phyloP scores from a whole-genome alignment of 2,329 filamentous ascomycete species.

The Claviceps sp. region DNA sequence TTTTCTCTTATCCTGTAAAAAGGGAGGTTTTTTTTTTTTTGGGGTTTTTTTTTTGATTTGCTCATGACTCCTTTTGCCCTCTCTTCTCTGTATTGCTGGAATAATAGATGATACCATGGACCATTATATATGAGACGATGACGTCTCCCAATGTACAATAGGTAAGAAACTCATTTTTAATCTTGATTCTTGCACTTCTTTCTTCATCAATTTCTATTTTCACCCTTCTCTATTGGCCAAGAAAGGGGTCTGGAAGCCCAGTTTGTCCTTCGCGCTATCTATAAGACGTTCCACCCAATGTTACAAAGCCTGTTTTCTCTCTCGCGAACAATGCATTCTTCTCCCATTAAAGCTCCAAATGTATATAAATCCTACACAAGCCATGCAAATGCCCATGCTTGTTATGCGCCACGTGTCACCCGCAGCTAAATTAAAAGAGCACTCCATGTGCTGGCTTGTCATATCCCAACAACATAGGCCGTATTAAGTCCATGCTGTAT shows the following conservation, averaged over 20 bases:
- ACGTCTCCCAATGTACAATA: not conserved
- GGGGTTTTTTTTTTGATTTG: too few species aligned
- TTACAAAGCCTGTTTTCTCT: not conserved
- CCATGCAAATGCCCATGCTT: not conserved
- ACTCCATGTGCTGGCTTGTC: not conserved
- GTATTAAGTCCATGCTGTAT: constrained; percentile 4
- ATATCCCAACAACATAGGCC: constrained; percentile 3
- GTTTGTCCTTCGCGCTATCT: constrained; percentile 1
- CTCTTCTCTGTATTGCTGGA: not conserved
- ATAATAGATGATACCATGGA: constrained; percentile 4
- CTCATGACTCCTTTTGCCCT: not conserved
- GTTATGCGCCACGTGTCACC: not conserved
- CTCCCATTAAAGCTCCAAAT: not conserved
- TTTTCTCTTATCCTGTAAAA: not conserved
- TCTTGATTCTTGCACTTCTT: not conserved
- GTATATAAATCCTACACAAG: constrained; percentile 7
- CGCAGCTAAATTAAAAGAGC: constrained; percentile 6
- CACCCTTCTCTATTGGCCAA: not conserved
- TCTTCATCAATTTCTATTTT: not conserved
- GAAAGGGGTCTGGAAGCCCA: not conserved
- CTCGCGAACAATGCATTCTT: not conserved
- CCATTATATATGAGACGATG: too few species aligned
- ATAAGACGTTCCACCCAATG: constrained; percentile 1
- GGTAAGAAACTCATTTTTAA: not conserved
- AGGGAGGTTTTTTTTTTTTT: not conserved